These are phyloP conservation scores for Pinguiococcus pyrenoidosus DNA, from an alignment of 108 stramenopile species.

Conservation along the genomic window DNA sequence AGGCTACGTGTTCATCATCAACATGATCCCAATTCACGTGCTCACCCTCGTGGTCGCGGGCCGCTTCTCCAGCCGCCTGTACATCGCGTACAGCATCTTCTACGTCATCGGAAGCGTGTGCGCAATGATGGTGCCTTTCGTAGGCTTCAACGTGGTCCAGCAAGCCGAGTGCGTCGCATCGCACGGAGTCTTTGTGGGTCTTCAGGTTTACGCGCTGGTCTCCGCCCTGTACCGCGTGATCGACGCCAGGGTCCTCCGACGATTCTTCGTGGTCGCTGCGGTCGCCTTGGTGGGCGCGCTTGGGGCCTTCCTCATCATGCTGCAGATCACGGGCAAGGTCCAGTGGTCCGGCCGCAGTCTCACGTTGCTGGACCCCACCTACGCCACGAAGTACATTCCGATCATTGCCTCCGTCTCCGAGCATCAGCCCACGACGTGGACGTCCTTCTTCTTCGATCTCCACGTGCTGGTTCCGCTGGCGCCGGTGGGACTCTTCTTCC, in stretches of 20 bases:
- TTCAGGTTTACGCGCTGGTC: slow-evolving; percentile 52
- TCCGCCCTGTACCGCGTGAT: slow-evolving; percentile 19
- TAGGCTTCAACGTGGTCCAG: slow-evolving; percentile 29
- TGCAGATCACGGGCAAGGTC: slow-evolving; percentile 29
- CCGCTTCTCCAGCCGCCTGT: slow-evolving; percentile 64
- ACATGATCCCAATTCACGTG: slow-evolving; percentile 84
- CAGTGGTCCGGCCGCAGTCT: slow-evolving; percentile 43
- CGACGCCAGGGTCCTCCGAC: slow-evolving; percentile 23
- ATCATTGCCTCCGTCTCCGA: slow-evolving; percentile 55
- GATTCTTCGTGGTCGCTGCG: slow-evolving; percentile 38
- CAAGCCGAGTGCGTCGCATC: slow-evolving; percentile 32
- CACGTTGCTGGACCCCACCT: slow-evolving; percentile 43
- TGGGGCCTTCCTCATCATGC: slow-evolving; percentile 33
- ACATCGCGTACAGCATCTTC: slow-evolving; percentile 76
- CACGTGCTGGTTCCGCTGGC: slow-evolving; percentile 78
- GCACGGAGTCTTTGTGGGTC: slow-evolving; percentile 34
- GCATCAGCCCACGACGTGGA: slow-evolving; percentile 83
- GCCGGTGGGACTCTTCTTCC: slow-evolving; percentile 66
- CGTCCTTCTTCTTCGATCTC: slow-evolving; percentile 92
- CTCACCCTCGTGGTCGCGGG: slow-evolving; percentile 62
- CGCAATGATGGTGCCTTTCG: slow-evolving; percentile 65
- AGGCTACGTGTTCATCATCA: slow-evolving; percentile 93
- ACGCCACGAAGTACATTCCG: slow-evolving; percentile 78
- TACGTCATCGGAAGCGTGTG: slow-evolving; percentile 71
- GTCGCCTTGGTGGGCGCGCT: slow-evolving; percentile 24